Evolutionary conservation across 2,329 filamentous ascomycete genomes (phyloP), one percentile per base, ranked within the genome.

Genomic region (Exophiala xenobiotica): DNA sequence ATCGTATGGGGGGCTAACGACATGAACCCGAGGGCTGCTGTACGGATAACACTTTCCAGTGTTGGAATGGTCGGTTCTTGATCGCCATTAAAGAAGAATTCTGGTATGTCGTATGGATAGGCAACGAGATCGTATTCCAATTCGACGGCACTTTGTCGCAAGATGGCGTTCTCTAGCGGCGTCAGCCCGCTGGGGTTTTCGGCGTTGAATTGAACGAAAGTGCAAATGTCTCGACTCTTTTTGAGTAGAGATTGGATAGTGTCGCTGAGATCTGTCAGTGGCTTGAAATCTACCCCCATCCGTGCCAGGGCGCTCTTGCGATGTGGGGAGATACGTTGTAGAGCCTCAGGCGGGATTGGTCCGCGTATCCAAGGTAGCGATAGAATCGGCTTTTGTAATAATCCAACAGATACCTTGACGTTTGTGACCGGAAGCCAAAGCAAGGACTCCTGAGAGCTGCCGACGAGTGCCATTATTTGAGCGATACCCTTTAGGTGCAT

Each of bases 111-210:
- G 27, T 68, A 69, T 18, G 68, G 63, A 51, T 72, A 71, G 23
- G 65, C 68, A 5, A 71, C 57, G 14, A 71, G 62, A 50, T 68
- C 68, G 46, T 70, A 65, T 53, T 72, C 69, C 16, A 66, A 53
- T 53, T 70, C 66, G 48, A 63, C 66, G 31, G 63, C 66, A 18
- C 68, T 61, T 6, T 63, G 51, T n/a, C 63, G 64, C 43, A 71
- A 66, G 27, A 67, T 63, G 49, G 65, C 61, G 26, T 66, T 62
- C 19, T 70, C 67, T n/a, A 49, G 43, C 4, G 51, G 42, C 3
- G 57, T 57, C 19, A 70, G 54, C 18, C 46, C 51, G 4, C 44
- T 31, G 2, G 62, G 53, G 19, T 62, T 57, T n/a, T 52, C 39
- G 31, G 59, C 54, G 51, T 64, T 63, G 33, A 61, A 54, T 41